These are phyloP conservation scores for Monarda citriodora DNA, from an alignment of 305 asterid species.

Conservation along the genomic window DNA sequence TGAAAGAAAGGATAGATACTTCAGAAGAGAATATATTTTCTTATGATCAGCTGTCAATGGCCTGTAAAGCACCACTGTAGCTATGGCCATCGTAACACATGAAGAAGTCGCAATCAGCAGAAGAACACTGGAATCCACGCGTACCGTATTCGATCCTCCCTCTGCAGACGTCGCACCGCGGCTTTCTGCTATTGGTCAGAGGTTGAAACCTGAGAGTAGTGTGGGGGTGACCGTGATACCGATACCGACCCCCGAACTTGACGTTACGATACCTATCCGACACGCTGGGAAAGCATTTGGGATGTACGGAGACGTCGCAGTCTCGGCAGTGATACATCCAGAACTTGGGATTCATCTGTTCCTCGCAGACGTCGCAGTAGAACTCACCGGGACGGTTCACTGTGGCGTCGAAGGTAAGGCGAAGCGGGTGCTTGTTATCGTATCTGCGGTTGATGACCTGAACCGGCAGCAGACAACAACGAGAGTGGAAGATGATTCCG, in stretches of 20 bases:
- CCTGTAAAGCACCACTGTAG: background rate
- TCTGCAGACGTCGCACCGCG: background rate
- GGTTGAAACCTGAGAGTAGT: background rate
- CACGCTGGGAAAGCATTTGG: background rate
- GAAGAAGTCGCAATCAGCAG: background rate
- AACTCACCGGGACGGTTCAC: background rate
- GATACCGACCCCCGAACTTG: slow-evolving; percentile 1
- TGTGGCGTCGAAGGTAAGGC: background rate
- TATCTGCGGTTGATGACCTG: background rate
- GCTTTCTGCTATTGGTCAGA: background rate
- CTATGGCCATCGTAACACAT: background rate
- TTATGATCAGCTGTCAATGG: background rate
- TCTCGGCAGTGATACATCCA: slow-evolving; percentile 13
- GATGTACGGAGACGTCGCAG: slow-evolving; percentile 12
- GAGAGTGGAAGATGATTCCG: background rate
- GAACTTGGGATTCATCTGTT: background rate
- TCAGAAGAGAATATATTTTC: no score
- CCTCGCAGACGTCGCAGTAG: slow-evolving; percentile 13
- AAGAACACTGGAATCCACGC: background rate
- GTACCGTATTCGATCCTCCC: background rate
- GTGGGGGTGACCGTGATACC: background rate
- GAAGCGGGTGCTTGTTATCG: slow-evolving; percentile 6
- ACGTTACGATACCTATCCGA: background rate
- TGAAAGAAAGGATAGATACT: no score
- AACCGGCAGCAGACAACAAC: background rate